phyloP scores from a whole-genome alignment of 78 protist species.

The Polysphondylium violaceum region DNA sequence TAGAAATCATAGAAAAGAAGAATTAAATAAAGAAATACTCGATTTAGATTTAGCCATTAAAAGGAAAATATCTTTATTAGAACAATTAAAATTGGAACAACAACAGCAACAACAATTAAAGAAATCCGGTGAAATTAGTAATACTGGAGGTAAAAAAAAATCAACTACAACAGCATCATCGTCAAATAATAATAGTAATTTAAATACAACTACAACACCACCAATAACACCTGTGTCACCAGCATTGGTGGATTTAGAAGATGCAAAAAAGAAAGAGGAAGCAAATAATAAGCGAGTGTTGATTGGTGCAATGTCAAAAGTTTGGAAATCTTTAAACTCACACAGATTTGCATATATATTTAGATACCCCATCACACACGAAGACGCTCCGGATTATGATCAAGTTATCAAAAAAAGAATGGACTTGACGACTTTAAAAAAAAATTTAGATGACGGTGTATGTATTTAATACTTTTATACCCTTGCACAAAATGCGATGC shows the following conservation, averaged over 20 bases:
- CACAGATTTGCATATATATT: slow-evolving; percentile 45
- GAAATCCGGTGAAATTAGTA: neutral
- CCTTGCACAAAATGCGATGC: neutral
- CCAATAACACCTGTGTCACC: neutral
- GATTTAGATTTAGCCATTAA: neutral
- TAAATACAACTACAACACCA: neutral
- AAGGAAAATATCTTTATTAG: neutral
- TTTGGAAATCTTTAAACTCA: slow-evolving; percentile 12
- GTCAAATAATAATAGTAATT: neutral
- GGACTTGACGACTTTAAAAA: slow-evolving; percentile 62
- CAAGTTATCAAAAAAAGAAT: slow-evolving; percentile 63
- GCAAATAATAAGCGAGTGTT: neutral
- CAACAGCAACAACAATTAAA: neutral
- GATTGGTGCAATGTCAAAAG: slow-evolving; percentile 9
- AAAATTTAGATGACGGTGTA: slow-evolving; percentile 49
- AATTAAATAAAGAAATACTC: neutral
- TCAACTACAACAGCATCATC: neutral
- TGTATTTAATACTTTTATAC: too few species aligned
- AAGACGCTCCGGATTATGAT: slow-evolving; percentile 84
- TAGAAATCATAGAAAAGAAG: slow-evolving; percentile 8
- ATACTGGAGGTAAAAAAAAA: neutral
- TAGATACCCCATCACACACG: slow-evolving; percentile 62
- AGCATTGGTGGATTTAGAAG: neutral
- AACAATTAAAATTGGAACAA: neutral
- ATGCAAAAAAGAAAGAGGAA: slow-evolving; percentile 11